Base-by-base conservation (phyloP, 2,329 filamentous ascomycete species). In the Claviceps pazoutovae region DNA sequence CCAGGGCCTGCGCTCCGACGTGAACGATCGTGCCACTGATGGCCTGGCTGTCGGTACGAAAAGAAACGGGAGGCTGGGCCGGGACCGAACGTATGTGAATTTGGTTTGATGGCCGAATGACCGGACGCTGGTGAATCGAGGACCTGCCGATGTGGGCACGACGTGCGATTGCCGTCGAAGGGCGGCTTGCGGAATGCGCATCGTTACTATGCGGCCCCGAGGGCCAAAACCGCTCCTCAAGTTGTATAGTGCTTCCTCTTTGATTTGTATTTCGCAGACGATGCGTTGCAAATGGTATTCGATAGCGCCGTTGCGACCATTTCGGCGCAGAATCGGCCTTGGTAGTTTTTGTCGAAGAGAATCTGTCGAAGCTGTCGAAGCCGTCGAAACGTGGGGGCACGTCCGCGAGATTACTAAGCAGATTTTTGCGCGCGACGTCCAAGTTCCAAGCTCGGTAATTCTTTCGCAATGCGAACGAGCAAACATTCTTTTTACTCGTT, bases 1-100 rank as follows among this genome's bases (percentile, higher is more conserved):
- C 72, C 82, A 88, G 56, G 73, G 71, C 57, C 80, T 84, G 56
- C 81, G 80, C 63, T 89, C 84, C 0, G 87, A 94, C n/a, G 86
- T 88, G 54, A 94, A 78, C 55, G 86, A 79, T 50, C 90, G 83
- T 3, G 79, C 78, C 39, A 83, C 71, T 44, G 79, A 73, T 34
- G 71, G 72, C 48, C 78, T 74, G 48, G 73, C 64, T 43, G 67
- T 58, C 19, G 69, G 74, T 2, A 71, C 67, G 37, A 68, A 70
- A 62, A 75, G 74, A 62, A 74, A 83, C 51, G 71, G 76, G 1
- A 69, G 58, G 50, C 60, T 64, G 16, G 67, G 67, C 23, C 67
- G 62, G 21, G 64, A 61, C 36, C 59, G 61, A 23, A 62, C 54
- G 30, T 57, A 63, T 11, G 61, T 60, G 49, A 62, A 56, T 43